A percentile compares a stretch with the other conserved stretches of the same genome.
Conservation (phyloP, 257 asterid genomes). For the Solanum ossicruentum region DNA sequence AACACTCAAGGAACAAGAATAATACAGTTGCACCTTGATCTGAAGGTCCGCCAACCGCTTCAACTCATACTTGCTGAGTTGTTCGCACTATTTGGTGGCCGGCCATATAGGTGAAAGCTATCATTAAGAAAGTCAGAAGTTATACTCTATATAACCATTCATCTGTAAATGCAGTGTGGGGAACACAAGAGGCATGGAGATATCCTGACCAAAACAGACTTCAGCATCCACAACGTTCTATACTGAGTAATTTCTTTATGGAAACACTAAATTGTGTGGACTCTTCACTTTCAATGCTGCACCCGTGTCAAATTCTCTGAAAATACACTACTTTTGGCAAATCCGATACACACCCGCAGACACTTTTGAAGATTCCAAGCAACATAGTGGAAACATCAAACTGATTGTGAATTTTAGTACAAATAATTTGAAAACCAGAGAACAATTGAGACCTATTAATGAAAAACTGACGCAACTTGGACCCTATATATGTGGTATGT, state of each 20-base stretch:
- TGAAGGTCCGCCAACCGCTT: not conserved
- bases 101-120: not conserved
- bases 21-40: not conserved
- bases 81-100: not conserved
- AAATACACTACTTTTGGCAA: too few species aligned
- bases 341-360: too few species aligned
- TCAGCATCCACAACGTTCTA: not conserved
- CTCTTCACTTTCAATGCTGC: too few species aligned
- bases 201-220: not conserved
- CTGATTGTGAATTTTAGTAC: not conserved
- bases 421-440: not conserved
- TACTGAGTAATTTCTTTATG: not conserved
- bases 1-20: not conserved
- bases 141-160: not conserved
- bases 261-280: too few species aligned
- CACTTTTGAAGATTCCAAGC: too few species aligned
- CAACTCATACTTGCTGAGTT: not conserved
- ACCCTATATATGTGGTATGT: not conserved
- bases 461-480: not conserved
- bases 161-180: not conserved
- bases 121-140: not conserved
- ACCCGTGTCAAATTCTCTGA: too few species aligned
- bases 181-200: not conserved
- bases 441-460: not conserved
- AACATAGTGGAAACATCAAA: not conserved